Conservation (phyloP, 352 stramenopile genomes). For the Pythium brachiatum region DNA sequence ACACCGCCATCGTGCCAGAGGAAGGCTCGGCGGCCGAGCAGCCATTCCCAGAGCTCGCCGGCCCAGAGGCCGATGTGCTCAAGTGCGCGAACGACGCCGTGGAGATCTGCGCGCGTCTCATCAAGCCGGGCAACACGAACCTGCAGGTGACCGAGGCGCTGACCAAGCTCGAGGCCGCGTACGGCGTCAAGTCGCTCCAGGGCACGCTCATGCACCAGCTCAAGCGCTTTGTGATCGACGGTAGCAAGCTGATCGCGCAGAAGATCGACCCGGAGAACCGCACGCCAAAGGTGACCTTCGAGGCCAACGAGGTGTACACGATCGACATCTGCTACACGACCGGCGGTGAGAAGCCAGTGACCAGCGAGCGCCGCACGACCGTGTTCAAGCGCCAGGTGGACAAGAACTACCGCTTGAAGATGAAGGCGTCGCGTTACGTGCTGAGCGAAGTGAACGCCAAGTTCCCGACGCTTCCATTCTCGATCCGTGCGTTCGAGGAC, state of each 20-base stretch:
- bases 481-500: slow-evolving; percentile 94
- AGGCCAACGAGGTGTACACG: slow-evolving; percentile 97
- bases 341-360: slow-evolving; percentile 94
- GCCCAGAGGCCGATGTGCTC: slow-evolving; percentile 93
- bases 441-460: slow-evolving; percentile 98
- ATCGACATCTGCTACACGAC: slow-evolving; percentile 99
- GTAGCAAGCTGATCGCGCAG: slow-evolving; percentile 95
- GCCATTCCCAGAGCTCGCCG: slow-evolving; percentile 56
- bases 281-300: slow-evolving; percentile 90
- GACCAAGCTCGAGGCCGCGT: slow-evolving; percentile 93
- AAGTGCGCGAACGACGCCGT: slow-evolving; percentile 97
- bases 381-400: slow-evolving; percentile 99
- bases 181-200: slow-evolving; percentile 96
- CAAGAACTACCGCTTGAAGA: slow-evolving; percentile 96
- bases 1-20: slow-evolving; percentile 95
- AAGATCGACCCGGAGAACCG: slow-evolving; percentile 90
- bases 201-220: slow-evolving; percentile 99
- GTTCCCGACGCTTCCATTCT: slow-evolving; percentile 99
- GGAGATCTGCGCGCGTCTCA: slow-evolving; percentile 94
- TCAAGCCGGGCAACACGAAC: slow-evolving; percentile 98
- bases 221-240: slow-evolving; percentile 98
- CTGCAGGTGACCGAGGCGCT: slow-evolving; percentile 94
- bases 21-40: slow-evolving; percentile 60
- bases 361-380: slow-evolving; percentile 92
- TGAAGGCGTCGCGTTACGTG: slow-evolving; percentile 94